Base-by-base conservation (phyloP, 2,329 filamentous ascomycete genomes). In the Curvularia lunata region DNA sequence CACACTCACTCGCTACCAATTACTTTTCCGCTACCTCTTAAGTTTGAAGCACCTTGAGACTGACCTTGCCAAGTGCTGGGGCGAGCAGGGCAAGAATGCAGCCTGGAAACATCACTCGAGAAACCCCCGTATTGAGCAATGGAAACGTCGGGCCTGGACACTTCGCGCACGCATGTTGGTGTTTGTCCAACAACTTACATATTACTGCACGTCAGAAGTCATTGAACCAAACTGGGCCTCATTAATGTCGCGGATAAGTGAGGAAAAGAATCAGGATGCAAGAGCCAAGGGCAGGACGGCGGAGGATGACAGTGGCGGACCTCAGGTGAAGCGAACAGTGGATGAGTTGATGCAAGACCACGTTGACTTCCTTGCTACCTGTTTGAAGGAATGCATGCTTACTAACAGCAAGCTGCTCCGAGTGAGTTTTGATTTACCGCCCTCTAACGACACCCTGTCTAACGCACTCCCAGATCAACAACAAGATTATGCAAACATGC, bases 261-360 rank as follows among this genome's bases (percentile, higher is more conserved):
- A 77, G 40, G 82, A 83, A 7, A 80, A 85, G 8, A 81, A 81
- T 9, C 84, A 83, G 71, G 27, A 30, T 30, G 27, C 27, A 30
- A 30, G 27, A 10, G 27, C 27, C 27, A 30, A 30, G 27, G 76
- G 56, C 74, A 67, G 56, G 40, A 58, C 52, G 30, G 62, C 48
- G 13, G 68, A 66, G 69, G 40, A 77, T 73, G 67, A 61, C 4
- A 56, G 71, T 70, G 54, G 79, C 72, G 61, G 79, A 0, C 62
- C 66, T 4, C 68, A 84, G 55, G 82, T 83, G n/a, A 87, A 86
- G 67, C 77, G 92, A 37, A 99, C 95, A 0, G 95, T 99, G 1
- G 95, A 99, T 72, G 92, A 98, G 79, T 80, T 99, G 72, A 99
- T 99, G 95, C 92, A 98, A 79, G 93, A 98, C 72, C 95, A 99